Evolutionary conservation across 1,139 yeast genomes (phyloP).

Genomic region (Debaryomycetaceae sp.): DNA sequence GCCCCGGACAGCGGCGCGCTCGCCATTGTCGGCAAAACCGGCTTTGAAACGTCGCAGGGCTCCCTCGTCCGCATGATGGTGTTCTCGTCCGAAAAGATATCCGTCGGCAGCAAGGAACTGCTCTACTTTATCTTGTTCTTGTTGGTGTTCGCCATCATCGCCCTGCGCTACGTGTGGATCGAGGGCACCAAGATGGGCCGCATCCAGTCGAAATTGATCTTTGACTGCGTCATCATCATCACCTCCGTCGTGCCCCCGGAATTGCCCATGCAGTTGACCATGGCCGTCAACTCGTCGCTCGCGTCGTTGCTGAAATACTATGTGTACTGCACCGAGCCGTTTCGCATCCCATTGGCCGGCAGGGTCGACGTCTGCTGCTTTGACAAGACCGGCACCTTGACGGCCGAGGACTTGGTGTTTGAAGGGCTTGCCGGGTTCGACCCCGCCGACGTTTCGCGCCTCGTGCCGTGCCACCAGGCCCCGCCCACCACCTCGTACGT

Average conservation of each 20-base stretch:
- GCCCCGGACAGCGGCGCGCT: conserved; percentile 92
- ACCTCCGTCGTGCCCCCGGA: conserved; percentile 99
- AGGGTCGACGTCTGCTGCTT: conserved; percentile 97
- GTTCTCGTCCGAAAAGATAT: conserved; percentile 90
- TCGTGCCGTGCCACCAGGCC: conserved; percentile 44
- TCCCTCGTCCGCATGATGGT: conserved; percentile 96
- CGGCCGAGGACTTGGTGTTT: conserved; percentile 92
- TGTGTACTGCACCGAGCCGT: conserved; percentile 96
- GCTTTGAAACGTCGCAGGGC: conserved; percentile 97
- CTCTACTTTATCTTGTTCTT: conserved; percentile 83
- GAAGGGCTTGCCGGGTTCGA: conserved; percentile 91
- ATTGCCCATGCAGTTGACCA: conserved; percentile 96
- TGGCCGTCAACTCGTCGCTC: conserved; percentile 92
- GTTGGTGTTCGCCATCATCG: conserved; percentile 84
- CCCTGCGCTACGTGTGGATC: conserved; percentile 97
- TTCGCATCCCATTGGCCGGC: conserved; percentile 96
- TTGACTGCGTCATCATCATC: conserved; percentile 90
- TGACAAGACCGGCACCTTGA: conserved; percentile 96
- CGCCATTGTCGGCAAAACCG: conserved; percentile 86
- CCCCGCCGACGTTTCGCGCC: conserved; percentile 41
- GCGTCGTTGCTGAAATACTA: conserved; percentile 79
- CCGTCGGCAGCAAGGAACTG: conserved; percentile 93
- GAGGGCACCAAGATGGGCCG: conserved; percentile 96
- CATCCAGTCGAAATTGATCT: conserved; percentile 81
- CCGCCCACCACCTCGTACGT: conserved; percentile 64